Percentiles rank a stretch among this genome's conserved stretches.
phyloP scores from a whole-genome alignment of 257 asterid species.

The Ophiorrhiza pumila region DNA sequence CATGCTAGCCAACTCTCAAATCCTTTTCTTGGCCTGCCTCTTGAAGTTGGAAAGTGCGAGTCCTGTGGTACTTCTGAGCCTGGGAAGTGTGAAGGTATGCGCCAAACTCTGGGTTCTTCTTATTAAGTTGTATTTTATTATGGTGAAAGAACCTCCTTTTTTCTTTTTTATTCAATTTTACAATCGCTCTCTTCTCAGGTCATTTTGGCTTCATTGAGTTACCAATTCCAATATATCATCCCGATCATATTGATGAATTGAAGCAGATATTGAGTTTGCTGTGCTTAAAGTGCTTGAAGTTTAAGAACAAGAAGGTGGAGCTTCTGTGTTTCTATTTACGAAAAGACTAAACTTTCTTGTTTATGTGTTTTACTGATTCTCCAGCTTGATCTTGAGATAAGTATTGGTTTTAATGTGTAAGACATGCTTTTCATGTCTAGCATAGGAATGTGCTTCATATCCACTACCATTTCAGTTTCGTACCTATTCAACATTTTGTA shows the following conservation, averaged over 20 bases:
- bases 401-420: neutral
- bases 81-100: constrained; percentile 93
- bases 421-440: neutral
- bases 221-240: constrained; percentile 88
- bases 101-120: neutral
- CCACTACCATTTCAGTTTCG: neutral
- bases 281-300: constrained; percentile 81
- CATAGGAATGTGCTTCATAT: neutral
- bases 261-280: constrained; percentile 65
- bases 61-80: constrained; percentile 92
- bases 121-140: neutral
- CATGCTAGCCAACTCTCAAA: constrained; percentile 89
- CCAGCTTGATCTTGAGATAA: neutral
- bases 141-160: neutral
- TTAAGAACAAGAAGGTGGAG: constrained; percentile 71
- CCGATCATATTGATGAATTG: constrained; percentile 83
- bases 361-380: neutral
- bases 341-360: neutral
- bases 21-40: constrained; percentile 95
- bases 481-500: neutral
- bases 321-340: neutral
- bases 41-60: constrained; percentile 90
- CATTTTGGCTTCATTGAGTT: constrained; percentile 93
- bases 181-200: constrained; percentile 50
- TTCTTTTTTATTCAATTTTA: constrained; percentile 2